Percentiles rank a stretch among this genome's conserved stretches.
These are phyloP conservation scores for Tricholoma sp. DNA, from an alignment of 768 basidiomycete species.

Conservation along the genomic window DNA sequence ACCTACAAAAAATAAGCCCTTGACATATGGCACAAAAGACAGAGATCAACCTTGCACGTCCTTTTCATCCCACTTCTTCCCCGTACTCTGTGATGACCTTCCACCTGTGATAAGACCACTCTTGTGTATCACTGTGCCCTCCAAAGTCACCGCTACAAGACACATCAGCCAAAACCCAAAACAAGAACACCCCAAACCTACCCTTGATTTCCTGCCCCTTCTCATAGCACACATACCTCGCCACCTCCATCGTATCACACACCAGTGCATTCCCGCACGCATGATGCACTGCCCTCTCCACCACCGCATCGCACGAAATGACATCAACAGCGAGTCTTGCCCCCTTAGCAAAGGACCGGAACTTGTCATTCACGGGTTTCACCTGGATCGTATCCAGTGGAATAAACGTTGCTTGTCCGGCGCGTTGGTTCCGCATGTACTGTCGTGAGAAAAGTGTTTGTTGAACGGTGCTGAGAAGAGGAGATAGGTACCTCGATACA, in stretches of 20 bases:
- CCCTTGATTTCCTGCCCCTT: slow-evolving; percentile 97
- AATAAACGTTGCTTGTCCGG: slow-evolving; percentile 95
- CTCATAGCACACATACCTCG: slow-evolving; percentile 86
- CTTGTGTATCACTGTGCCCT: slow-evolving; percentile 96
- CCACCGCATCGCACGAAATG: slow-evolving; percentile 73
- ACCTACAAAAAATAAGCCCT: slow-evolving; percentile 21
- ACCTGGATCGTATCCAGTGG: slow-evolving; percentile 97
- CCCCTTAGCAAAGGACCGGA: slow-evolving; percentile 86
- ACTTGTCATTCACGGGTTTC: slow-evolving; percentile 92
- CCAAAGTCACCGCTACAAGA: slow-evolving; percentile 81
- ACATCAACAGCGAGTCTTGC: slow-evolving; percentile 84
- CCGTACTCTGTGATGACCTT: slow-evolving; percentile 65
- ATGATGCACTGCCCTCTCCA: slow-evolving; percentile 94
- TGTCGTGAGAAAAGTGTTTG: slow-evolving; percentile 21
- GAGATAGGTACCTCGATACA: slow-evolving; percentile 77
- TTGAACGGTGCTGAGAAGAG: slow-evolving; percentile 5
- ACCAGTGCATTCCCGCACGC: slow-evolving; percentile 94
- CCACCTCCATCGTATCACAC: slow-evolving; percentile 94
- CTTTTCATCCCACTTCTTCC: slow-evolving; percentile 92
- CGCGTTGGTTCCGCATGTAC: slow-evolving; percentile 94
- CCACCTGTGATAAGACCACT: slow-evolving; percentile 98
- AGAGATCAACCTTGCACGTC: slow-evolving; percentile 69
- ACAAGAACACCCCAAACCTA: slow-evolving; percentile 27
- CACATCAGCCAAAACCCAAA: not conserved
- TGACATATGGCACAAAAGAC: not conserved